phyloP scores from a whole-genome alignment of 768 basidiomycete species.

The Butyriboletus loyo region DNA sequence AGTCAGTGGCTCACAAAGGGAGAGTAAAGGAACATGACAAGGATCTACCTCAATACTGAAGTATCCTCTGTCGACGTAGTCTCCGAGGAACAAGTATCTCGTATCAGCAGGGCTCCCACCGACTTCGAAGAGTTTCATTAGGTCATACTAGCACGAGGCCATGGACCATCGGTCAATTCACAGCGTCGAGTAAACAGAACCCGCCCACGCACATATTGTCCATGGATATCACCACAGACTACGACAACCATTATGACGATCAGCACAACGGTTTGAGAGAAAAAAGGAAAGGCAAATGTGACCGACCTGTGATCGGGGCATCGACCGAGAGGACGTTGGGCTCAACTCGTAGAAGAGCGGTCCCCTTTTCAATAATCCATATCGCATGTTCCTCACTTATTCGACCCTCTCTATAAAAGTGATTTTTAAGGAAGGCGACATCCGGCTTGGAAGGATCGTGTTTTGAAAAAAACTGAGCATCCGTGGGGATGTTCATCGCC shows the following conservation, averaged over 20 bases:
- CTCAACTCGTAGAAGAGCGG: conserved; percentile 78
- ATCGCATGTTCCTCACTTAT: conserved; percentile 93
- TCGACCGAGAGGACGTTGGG: conserved; percentile 92
- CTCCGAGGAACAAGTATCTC: conserved; percentile 87
- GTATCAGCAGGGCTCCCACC: conserved; percentile 94
- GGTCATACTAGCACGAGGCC: conserved; percentile 60
- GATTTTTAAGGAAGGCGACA: conserved; percentile 95
- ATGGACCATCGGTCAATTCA: conserved; percentile 15
- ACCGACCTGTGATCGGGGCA: conserved; percentile 91
- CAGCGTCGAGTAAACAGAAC: conserved; percentile 4
- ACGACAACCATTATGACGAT: conserved; percentile 7
- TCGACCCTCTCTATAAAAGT: conserved; percentile 96
- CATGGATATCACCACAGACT: conserved; percentile 99
- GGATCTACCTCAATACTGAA: conserved; percentile 82
- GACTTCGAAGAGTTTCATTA: conserved; percentile 95
- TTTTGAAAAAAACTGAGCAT: conserved; percentile 87
- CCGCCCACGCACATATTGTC: conserved; percentile 82
- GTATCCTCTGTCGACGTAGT: conserved; percentile 92
- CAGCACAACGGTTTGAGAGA: not conserved
- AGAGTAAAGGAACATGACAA: too few relatives aligned
- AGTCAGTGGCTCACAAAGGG: not conserved
- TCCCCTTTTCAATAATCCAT: conserved; percentile 88
- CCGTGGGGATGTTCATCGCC: conserved; percentile 87
- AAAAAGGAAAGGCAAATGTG: not conserved
- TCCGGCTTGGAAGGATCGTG: conserved; percentile 90